Evolutionary conservation across 2,329 filamentous ascomycete genomes (phyloP), one percentile per base, ranked within the genome.

Genomic region (Aureobasidium musti): DNA sequence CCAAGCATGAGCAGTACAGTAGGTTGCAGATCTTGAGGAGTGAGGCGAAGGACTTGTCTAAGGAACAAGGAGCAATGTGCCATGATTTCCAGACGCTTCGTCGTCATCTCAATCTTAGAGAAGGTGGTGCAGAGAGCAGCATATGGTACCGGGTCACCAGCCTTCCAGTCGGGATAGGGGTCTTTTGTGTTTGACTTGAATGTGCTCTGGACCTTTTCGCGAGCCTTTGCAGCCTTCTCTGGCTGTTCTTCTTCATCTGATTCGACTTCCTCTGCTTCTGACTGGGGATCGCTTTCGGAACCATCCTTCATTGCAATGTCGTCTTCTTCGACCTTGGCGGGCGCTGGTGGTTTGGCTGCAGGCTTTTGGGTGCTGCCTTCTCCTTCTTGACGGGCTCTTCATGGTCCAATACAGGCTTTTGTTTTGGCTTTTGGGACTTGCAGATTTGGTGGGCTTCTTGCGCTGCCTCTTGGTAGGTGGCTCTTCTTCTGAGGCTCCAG

Each of bases 1-100:
- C 97, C 97, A 77, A 97, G 91, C 95, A 99, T 98, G 35, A 99
- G 86, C 69, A 97, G 83, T 28, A 98, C 89, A 0, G 92, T 97
- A 0, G 93, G 88, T 1, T 97, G 84, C 23, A 99, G 83, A 75
- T 99, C 95, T 19, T 88, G 83, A 0, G 95, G 95, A 0, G 92
- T 97, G 41, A 99, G 82, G 21, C 94, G 87, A 71, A 98, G 84
- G n/a, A 99, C 94, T 79, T 99, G 95, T 39, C 91, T 90, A 59
- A 99, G 83, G 75, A 99, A 98, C 1, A 92, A 83, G 1, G 93
- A 90, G 78, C 93, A 97, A 75, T 97, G 89, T 21, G 93, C 91
- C 71, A 90, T 86, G 69, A 99, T 99, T 68, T 92, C 83, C 50
- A 99, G 80, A 65, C 95, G 87, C 76, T 98, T 98, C 6, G 91